Conservation (phyloP, 306 rosid species). For the Inga leiocalycina region DNA sequence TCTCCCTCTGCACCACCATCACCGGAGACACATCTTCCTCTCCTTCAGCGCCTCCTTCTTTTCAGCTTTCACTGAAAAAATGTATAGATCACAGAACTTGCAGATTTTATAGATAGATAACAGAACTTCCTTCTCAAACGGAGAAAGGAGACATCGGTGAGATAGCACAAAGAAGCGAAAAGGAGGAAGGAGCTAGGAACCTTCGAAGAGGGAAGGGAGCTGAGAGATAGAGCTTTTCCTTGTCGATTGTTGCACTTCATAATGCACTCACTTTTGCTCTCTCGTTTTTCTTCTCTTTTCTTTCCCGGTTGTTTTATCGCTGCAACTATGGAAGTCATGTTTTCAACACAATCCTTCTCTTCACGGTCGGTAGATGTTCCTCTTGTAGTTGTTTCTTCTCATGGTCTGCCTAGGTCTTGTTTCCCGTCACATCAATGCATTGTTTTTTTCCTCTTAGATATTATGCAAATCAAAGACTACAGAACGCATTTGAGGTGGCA, state of each 20-base stretch:
- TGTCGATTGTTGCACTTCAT: slow-evolving; percentile 1
- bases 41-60: no score
- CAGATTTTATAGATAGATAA: no score
- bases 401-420: not conserved
- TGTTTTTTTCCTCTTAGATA: slow-evolving; percentile 51
- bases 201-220: no score
- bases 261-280: not conserved
- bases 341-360: slow-evolving; percentile 72
- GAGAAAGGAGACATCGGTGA: no score
- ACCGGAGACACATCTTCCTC: no score
- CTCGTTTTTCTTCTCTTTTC: slow-evolving; percentile 7
- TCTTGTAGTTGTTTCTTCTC: not conserved
- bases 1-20: no score
- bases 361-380: slow-evolving; percentile 53
- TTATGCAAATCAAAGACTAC: slow-evolving; percentile 52
- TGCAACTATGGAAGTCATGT: slow-evolving; percentile 90
- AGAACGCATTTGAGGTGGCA: slow-evolving; percentile 66
- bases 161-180: no score
- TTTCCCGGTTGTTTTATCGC: slow-evolving; percentile 82
- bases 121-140: no score
- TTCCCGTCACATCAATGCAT: slow-evolving; percentile 28
- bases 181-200: no score
- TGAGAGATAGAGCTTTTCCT: not conserved
- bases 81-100: no score
- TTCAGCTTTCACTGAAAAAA: no score